Conservation (phyloP, 805 yeast species). For the Saccharomycopsis oosterbeekiorum region DNA sequence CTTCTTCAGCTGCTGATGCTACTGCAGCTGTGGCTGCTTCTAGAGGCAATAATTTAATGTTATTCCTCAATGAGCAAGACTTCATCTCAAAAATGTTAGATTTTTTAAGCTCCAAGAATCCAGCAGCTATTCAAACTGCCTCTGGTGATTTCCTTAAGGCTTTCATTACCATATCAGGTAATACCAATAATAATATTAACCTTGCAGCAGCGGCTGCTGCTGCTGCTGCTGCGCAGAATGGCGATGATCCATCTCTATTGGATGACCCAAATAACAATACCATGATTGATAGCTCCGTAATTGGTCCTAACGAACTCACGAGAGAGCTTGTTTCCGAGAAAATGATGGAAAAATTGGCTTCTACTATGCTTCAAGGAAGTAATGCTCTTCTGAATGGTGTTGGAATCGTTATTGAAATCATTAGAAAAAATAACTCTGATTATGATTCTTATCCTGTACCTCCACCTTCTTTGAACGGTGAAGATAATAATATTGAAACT, state of each 20-base stretch:
- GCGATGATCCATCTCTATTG: slow-evolving; percentile 19
- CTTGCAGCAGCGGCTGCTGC: not conserved
- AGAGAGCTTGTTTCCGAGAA: slow-evolving; percentile 77
- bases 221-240: slow-evolving; percentile 64
- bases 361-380: slow-evolving; percentile 73
- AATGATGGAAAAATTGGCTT: slow-evolving; percentile 55
- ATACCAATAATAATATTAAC: slow-evolving; percentile 32
- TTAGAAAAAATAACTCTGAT: slow-evolving; percentile 91
- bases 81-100: slow-evolving; percentile 65
- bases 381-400: slow-evolving; percentile 90
- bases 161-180: slow-evolving; percentile 86
- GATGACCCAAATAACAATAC: slow-evolving; percentile 43
- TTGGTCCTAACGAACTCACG: slow-evolving; percentile 92
- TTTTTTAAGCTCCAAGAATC: slow-evolving; percentile 54
- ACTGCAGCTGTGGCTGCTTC: not conserved
- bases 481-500: slow-evolving; percentile 40
- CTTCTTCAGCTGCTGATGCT: not conserved
- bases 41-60: slow-evolving; percentile 30
- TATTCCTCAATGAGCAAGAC: slow-evolving; percentile 58
- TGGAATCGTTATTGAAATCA: slow-evolving; percentile 87
- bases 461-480: slow-evolving; percentile 40
- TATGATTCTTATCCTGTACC: slow-evolving; percentile 85
- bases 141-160: slow-evolving; percentile 95
- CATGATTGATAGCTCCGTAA: slow-evolving; percentile 73
- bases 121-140: slow-evolving; percentile 71